These are phyloP conservation scores for Aspergillus thermomutatus DNA, from an alignment of 2,329 filamentous ascomycete genomes.

Conservation along the genomic window DNA sequence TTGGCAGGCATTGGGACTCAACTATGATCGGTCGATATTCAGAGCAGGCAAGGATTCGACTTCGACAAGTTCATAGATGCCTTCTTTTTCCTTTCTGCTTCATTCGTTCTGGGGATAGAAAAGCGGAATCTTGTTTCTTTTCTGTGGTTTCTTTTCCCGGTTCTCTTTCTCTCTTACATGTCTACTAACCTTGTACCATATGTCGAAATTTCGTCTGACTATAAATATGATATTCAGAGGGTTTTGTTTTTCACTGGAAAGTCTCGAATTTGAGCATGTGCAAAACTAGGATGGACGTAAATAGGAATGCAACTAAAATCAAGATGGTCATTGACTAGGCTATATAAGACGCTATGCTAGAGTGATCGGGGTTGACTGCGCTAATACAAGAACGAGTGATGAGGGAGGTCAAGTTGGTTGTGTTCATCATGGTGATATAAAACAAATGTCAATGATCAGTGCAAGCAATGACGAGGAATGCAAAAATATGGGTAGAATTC, in stretches of 20 bases:
- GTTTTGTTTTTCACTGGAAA: not conserved
- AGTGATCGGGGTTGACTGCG: not conserved
- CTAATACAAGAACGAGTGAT: not conserved
- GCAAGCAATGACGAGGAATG: constrained; percentile 9
- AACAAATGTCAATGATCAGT: not conserved
- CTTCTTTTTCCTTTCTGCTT: constrained; percentile 1
- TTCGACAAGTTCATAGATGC: constrained; percentile 11
- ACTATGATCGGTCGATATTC: constrained; percentile 30
- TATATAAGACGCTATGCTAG: constrained; percentile 8
- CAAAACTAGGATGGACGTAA: not conserved
- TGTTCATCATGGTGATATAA: not conserved
- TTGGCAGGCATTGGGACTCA: constrained; percentile 43
- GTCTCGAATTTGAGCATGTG: not conserved
- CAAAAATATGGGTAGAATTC: constrained; percentile 7
- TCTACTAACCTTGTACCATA: not conserved
- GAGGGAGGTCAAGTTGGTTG: not conserved
- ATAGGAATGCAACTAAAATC: not conserved
- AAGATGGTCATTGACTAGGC: not conserved
- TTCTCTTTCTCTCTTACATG: not conserved
- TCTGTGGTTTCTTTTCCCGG: not conserved
- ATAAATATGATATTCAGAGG: not conserved
- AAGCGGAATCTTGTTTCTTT: constrained; percentile 5
- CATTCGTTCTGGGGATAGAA: constrained; percentile 1
- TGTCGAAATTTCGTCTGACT: not conserved
- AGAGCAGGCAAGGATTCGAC: constrained; percentile 12